Conservation (phyloP, 108 stramenopile genomes). For the Aurantiochytrium sp. region DNA sequence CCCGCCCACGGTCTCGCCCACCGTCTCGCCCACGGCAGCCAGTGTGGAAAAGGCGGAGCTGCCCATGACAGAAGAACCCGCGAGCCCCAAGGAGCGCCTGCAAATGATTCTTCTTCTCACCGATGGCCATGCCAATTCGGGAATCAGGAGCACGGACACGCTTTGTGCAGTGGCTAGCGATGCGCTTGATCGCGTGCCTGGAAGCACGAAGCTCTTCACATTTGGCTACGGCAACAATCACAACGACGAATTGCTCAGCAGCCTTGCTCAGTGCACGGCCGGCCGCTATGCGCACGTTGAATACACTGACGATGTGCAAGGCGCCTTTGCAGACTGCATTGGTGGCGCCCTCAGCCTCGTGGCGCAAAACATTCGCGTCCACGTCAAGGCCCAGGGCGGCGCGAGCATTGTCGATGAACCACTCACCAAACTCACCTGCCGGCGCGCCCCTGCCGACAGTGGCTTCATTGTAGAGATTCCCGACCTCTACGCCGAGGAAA, state of each 20-base stretch:
- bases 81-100: conserved; percentile 32
- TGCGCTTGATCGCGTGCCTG: neutral
- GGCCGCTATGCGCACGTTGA: conserved; percentile 59
- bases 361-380: conserved; percentile 49
- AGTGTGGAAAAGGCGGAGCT: too few species aligned
- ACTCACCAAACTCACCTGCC: neutral
- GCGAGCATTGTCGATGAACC: neutral
- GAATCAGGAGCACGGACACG: conserved; percentile 29
- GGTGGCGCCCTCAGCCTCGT: conserved; percentile 58
- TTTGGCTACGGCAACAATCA: conserved; percentile 62
- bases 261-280: conserved; percentile 27
- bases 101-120: conserved; percentile 57
- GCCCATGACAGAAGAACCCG: neutral
- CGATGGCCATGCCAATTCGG: conserved; percentile 61
- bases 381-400: conserved; percentile 17
- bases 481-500: neutral
- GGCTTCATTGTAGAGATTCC: neutral
- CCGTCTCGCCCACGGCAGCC: too few species aligned
- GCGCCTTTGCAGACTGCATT: conserved; percentile 60
- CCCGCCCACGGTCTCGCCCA: too few species aligned
- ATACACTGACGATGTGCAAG: conserved; percentile 41
- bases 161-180: conserved; percentile 28
- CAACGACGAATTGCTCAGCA: conserved; percentile 40
- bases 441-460: neutral
- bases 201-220: conserved; percentile 32